Evolutionary conservation across 768 basidiomycete genomes (phyloP), one percentile per base, ranked within the genome.

Genomic region (Boletus subparvulus): DNA sequence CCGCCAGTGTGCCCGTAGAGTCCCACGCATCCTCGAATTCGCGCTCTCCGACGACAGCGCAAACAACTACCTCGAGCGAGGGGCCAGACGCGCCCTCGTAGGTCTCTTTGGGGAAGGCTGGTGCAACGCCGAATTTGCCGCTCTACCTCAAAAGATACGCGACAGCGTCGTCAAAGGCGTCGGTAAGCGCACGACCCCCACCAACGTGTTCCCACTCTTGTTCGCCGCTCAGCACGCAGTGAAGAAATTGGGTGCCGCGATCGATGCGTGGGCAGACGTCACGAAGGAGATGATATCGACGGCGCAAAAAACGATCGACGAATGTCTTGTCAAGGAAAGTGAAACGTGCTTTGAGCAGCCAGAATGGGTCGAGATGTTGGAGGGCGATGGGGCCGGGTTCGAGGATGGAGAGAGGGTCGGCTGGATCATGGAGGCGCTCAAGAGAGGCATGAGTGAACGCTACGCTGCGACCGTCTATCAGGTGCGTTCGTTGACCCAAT

Each of bases 71-170:
- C 81, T 98, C 4, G 87, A 90, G 40, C 78, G 84, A 6, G 87
- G 87, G 0, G 85, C 90, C 0, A 78, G 90, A 13, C 78, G 86
- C 6, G 91, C 88, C 13, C 76, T 98, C 8, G 86, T 94, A 0
- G 86, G 87, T 0, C 79, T 92, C 32, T 98, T 92, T 65, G 93
- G 92, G 6, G 90, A 92, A 60, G 88, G 90, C 3, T 97, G 94
- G 95, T 88, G 85, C 70, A 88, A 83, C 0, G 70, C 81, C 37
- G 94, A 97, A 52, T 90, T 98, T 62, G 90, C 90, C 0, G 71
- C 74, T 0, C 77, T 96, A 2, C 78, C 85, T 3, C 79, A 78
- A 54, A 86, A 86, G 60, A 78, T 84, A 19, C 81, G 89, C 39
- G 85, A 89, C 21, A 75, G 74, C 14, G 74, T 95, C 9, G 73